A percentile compares a stretch with the other conserved stretches of the same genome.
Evolutionary conservation across 192 early-diverging fungal species (phyloP).

Genomic region (Thamnidium elegans): DNA sequence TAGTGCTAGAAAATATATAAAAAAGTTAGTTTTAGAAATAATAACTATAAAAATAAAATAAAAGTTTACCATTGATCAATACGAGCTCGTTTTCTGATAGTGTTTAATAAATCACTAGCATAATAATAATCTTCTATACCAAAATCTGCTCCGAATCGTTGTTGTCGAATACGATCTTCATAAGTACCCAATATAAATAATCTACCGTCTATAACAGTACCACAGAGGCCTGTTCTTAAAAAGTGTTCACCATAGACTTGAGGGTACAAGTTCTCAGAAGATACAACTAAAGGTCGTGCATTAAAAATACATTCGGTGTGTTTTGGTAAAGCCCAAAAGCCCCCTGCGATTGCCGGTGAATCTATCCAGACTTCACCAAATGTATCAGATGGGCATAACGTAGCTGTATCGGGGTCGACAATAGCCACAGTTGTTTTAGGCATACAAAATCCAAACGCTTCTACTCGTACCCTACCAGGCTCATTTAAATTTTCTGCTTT

Average conservation of each 20-base stretch:
- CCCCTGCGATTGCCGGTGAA: slow-evolving; percentile 66
- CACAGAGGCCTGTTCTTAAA: slow-evolving; percentile 74
- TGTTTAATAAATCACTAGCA: slow-evolving; percentile 36
- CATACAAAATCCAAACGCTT: slow-evolving; percentile 59
- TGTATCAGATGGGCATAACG: slow-evolving; percentile 66
- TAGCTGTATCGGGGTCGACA: slow-evolving; percentile 78
- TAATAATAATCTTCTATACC: slow-evolving; percentile 39
- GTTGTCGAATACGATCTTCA: slow-evolving; percentile 72
- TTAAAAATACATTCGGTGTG: slow-evolving; percentile 73
- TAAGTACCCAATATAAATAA: slow-evolving; percentile 75
- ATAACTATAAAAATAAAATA: no score
- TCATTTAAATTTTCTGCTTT: slow-evolving; percentile 29
- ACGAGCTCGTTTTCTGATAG: slow-evolving; percentile 19
- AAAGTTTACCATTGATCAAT: slow-evolving; percentile 50
- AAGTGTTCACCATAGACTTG: slow-evolving; percentile 64
- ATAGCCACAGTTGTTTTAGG: slow-evolving; percentile 65
- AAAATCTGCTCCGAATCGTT: slow-evolving; percentile 24
- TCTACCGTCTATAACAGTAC: slow-evolving; percentile 65
- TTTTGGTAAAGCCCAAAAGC: slow-evolving; percentile 77
- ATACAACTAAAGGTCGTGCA: slow-evolving; percentile 57
- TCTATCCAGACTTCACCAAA: slow-evolving; percentile 88
- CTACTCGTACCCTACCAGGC: slow-evolving; percentile 34
- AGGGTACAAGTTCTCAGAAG: slow-evolving; percentile 44
- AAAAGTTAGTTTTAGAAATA: slow-evolving; percentile 6
- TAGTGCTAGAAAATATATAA: slow-evolving; percentile 38